These are phyloP conservation scores for Rheum nobile DNA, from an alignment of 148 eudicot genomes.

Conservation along the genomic window DNA sequence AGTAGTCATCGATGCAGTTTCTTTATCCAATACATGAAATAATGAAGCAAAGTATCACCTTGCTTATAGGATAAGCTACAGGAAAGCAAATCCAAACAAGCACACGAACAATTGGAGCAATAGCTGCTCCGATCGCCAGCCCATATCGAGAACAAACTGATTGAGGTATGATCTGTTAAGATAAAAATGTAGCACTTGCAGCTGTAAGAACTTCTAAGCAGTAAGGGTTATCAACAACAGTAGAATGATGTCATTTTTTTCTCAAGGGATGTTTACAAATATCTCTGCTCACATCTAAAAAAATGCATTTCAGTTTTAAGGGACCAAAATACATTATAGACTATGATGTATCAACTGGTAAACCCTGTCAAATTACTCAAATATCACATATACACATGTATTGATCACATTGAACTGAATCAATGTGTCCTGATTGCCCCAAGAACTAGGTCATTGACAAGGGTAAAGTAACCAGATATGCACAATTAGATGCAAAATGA, in stretches of 20 bases:
- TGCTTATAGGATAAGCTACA: slow-evolving; percentile 95
- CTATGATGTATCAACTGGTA: not conserved
- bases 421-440: not conserved
- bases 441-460: not conserved
- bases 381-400: not conserved
- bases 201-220: not conserved
- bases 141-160: slow-evolving; percentile 92
- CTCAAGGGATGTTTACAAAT: not conserved
- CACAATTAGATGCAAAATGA: not conserved
- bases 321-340: not conserved
- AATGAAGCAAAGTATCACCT: slow-evolving; percentile 34
- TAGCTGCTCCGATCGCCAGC: slow-evolving; percentile 79
- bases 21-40: not conserved
- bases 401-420: not conserved
- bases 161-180: slow-evolving; percentile 87
- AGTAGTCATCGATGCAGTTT: not conserved
- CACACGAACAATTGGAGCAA: slow-evolving; percentile 84
- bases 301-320: not conserved
- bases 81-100: slow-evolving; percentile 96
- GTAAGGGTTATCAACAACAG: not conserved
- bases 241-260: not conserved
- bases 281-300: not conserved
- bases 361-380: not conserved
- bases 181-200: not conserved
- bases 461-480: not conserved